Evolutionary conservation across 164 flowering plant species (phyloP), one percentile per base, ranked within the genome.

Genomic region (Protea cynaroides): DNA sequence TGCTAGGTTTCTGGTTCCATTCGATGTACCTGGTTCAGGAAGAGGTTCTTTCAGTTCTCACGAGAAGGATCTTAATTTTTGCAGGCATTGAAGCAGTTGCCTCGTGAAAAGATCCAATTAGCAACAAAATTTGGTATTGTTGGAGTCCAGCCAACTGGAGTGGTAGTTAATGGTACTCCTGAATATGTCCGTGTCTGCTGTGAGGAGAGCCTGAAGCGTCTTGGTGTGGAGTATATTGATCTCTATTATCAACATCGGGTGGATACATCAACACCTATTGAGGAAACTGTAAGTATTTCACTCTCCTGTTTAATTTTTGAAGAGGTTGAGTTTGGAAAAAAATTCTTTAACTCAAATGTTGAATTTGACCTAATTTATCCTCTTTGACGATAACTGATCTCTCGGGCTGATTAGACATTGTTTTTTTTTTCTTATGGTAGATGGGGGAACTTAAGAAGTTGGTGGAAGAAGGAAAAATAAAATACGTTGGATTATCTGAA

Each of bases 91-190:
- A 81, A 83, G 79, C 75, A 72, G 25, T 63, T 81, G 49, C 84
- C 84, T 13, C 55, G 84, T 71, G 83, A 81, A 46, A 76, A 74
- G 40, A 37, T 81, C 44, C 82, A 79, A 51, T 0, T 81, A 9
- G 82, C 82, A 25, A 81, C 83, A n/a, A 83, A 83, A 46, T 81
- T 79, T 69, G 83, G 84, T 22, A 22, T 78, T 56, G 72, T 50
- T 7, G 36, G 36, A 43, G 24, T 25, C 2, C 67, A 21, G 11
- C n/a, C 59, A 14, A 36, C 58, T 29, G 23, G 34, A 14, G 9
- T 72, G 29, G 40, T 29, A 21, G 62, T 78, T 21, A 71, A 66
- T 0, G 86, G 86, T 34, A 64, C 65, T 47, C 82, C 76, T 40
- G 81, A 80, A 65, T 78, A 80, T 69, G 84, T 82, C 14, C 75